Percentiles rank a stretch among this genome's conserved stretches.
phyloP scores from a whole-genome alignment of 306 rosid genomes.

The Prunus mira region DNA sequence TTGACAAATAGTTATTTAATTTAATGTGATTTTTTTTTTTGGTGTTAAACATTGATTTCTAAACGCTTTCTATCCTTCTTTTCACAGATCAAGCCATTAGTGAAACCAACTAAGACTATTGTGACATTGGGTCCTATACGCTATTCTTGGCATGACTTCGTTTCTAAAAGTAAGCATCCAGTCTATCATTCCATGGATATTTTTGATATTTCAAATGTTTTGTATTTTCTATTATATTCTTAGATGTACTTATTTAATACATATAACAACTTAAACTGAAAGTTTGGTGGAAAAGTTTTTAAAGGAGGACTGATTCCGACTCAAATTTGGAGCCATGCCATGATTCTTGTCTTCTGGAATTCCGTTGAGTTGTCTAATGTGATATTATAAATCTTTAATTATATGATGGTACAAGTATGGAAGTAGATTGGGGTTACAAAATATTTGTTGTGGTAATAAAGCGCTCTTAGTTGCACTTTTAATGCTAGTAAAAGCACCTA shows the following conservation, averaged over 20 bases:
- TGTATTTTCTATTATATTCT: not conserved
- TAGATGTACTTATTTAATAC: not conserved
- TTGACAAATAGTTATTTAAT: not conserved
- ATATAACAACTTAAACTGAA: not conserved
- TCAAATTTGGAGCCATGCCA: not conserved
- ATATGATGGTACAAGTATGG: not conserved
- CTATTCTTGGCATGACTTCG: conserved; percentile 86
- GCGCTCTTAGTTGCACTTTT: not conserved
- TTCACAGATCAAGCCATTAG: conserved; percentile 78
- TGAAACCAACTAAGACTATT: conserved; percentile 57
- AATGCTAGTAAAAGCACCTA: not conserved
- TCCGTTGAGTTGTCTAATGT: not conserved
- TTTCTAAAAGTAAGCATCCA: conserved; percentile 61
- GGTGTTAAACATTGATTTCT: not conserved
- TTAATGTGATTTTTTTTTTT: not conserved
- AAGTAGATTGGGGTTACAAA: not conserved
- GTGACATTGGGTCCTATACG: conserved; percentile 22
- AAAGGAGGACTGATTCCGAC: not conserved
- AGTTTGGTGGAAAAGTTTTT: not conserved
- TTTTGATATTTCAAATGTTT: not conserved
- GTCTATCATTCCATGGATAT: not conserved
- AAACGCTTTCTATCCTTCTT: conserved; percentile 11
- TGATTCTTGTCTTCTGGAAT: not conserved
- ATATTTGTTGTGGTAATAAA: not conserved
- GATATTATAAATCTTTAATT: not conserved